Conservation (phyloP, 2,329 filamentous ascomycete genomes). For the Gyromitra esculenta region DNA sequence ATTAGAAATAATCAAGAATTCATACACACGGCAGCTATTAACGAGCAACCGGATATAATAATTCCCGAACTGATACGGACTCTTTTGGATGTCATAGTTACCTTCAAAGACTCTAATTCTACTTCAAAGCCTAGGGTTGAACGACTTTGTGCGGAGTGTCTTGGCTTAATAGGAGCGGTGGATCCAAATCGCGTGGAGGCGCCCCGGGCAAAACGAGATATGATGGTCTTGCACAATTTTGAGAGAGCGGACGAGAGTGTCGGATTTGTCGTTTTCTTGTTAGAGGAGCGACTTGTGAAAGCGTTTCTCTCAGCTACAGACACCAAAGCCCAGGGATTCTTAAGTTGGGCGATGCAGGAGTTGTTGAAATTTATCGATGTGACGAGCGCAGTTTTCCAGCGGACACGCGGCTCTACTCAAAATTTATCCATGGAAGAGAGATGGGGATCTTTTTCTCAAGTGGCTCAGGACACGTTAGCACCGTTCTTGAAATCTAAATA, state of each 20-base stretch:
- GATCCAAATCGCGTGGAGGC: constrained; percentile 90
- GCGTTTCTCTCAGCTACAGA: constrained; percentile 92
- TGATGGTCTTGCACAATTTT: constrained; percentile 89
- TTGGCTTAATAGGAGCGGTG: constrained; percentile 89
- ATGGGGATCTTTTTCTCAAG: constrained; percentile 81
- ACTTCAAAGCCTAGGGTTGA: constrained; percentile 64
- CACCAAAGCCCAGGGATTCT: constrained; percentile 84
- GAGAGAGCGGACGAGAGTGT: constrained; percentile 78
- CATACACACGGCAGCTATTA: constrained; percentile 80
- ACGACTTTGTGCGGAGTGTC: constrained; percentile 78
- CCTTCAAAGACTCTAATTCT: constrained; percentile 74
- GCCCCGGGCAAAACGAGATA: constrained; percentile 78
- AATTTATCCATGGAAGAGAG: constrained; percentile 65
- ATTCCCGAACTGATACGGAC: constrained; percentile 77
- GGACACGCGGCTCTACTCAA: constrained; percentile 63
- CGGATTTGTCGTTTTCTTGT: constrained; percentile 83
- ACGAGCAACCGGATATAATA: constrained; percentile 82
- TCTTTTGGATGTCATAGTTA: constrained; percentile 84
- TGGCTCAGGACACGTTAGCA: constrained; percentile 80
- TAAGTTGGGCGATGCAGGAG: constrained; percentile 95
- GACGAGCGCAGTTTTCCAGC: constrained; percentile 66
- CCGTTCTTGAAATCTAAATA: constrained; percentile 90
- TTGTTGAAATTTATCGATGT: constrained; percentile 82
- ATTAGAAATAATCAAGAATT: constrained; percentile 78
- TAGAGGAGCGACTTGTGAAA: constrained; percentile 88